These are phyloP conservation scores for Capsella rubella DNA, from an alignment of 441 rosid species.

Conservation along the genomic window DNA sequence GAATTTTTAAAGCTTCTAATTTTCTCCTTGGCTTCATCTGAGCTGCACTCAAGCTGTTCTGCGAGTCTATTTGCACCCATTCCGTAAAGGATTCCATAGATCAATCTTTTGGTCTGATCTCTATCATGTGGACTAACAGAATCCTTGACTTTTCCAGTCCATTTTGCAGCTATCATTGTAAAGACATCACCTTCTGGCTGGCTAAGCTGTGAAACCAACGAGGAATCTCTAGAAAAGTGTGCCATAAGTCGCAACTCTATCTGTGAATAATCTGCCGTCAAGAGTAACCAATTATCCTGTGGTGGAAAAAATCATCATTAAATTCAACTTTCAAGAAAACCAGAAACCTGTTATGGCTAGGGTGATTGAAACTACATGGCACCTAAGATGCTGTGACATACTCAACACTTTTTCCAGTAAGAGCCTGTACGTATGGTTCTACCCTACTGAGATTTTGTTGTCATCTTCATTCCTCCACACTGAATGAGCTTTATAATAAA, in stretches of 20 bases:
- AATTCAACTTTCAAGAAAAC: constrained; percentile 25
- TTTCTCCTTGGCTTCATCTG: constrained; percentile 87
- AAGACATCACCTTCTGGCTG: constrained; percentile 89
- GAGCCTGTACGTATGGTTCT: constrained; percentile 14
- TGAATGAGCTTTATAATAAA: constrained; percentile 9
- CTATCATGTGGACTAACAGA: constrained; percentile 72
- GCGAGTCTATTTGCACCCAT: constrained; percentile 96
- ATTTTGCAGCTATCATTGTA: constrained; percentile 86
- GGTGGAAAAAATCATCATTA: constrained; percentile 35
- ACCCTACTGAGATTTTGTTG: constrained; percentile 15
- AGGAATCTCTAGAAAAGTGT: constrained; percentile 86
- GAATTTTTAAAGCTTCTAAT: constrained; percentile 80
- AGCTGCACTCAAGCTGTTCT: constrained; percentile 83
- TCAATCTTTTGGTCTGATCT: constrained; percentile 93
- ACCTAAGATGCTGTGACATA: constrained; percentile 16
- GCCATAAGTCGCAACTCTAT: constrained; percentile 97
- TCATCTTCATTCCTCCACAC: constrained; percentile 13
- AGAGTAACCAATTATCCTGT: constrained; percentile 94
- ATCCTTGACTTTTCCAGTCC: constrained; percentile 81
- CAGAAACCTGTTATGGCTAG: constrained; percentile 7
- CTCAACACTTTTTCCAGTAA: constrained; percentile 10
- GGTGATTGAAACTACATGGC: constrained; percentile 2
- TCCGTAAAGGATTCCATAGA: constrained; percentile 97
- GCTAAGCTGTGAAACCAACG: constrained; percentile 78
- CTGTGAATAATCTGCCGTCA: constrained; percentile 98